A percentile compares a stretch with the other conserved stretches of the same genome.
These are phyloP conservation scores for Elaeis oleifera DNA, from an alignment of 202 grass and related monocot species.

Conservation along the genomic window DNA sequence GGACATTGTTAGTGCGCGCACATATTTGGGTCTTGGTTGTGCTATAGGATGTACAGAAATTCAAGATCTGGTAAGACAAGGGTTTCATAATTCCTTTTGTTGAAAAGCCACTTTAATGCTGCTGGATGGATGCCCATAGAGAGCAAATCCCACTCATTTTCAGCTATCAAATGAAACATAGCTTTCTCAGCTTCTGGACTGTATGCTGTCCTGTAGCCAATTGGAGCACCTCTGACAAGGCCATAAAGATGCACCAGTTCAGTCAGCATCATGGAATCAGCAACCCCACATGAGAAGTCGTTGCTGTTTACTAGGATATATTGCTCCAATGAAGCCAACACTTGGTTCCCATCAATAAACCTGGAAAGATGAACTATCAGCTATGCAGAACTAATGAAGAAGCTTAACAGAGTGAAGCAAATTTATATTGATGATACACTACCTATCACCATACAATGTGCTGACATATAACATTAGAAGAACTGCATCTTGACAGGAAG, in stretches of 20 bases:
- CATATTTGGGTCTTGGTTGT: constrained; percentile 32
- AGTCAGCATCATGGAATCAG: constrained; percentile 50
- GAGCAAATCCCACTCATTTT: constrained; percentile 66
- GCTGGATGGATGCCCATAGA: constrained; percentile 42
- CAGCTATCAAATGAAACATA: constrained; percentile 50
- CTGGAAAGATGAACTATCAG: constrained; percentile 33
- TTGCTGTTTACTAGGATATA: constrained; percentile 79
- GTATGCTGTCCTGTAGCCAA: constrained; percentile 32
- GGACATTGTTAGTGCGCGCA: constrained; percentile 30
- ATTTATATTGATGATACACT: constrained; percentile 8
- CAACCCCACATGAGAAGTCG: constrained; percentile 40
- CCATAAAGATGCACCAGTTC: constrained; percentile 80
- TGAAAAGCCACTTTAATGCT: constrained; percentile 81
- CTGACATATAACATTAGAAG: constrained; percentile 68
- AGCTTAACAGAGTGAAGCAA: constrained; percentile 7
- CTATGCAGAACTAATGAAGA: constrained; percentile 9
- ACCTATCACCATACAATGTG: constrained; percentile 82
- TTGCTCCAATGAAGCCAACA: constrained; percentile 80
- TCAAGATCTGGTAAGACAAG: constrained; percentile 53
- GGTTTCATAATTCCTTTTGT: constrained; percentile 53
- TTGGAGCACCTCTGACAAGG: constrained; percentile 55
- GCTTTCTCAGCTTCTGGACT: constrained; percentile 77
- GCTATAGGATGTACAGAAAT: constrained; percentile 60
- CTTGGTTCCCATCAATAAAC: constrained; percentile 53
- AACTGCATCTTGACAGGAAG: constrained; percentile 69